Evolutionary conservation across 1,284 basidiomycete genomes (phyloP).

Genomic region (Gomphus bonarii): DNA sequence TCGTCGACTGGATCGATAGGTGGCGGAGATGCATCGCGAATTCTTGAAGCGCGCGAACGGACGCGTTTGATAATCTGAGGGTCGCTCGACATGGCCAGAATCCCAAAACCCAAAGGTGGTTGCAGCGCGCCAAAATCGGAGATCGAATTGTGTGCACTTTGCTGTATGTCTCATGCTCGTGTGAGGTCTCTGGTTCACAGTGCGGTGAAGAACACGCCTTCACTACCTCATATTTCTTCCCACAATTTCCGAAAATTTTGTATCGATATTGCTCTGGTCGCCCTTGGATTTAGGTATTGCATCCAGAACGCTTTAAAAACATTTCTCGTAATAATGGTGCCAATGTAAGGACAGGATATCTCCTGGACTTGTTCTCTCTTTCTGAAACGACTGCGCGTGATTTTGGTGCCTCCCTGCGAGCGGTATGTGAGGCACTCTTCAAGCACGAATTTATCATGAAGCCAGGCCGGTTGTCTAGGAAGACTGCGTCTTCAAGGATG

Average conservation of each 20-base stretch:
- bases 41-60: conserved; percentile 5
- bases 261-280: neutral
- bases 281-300: conserved; percentile 3
- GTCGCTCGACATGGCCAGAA: neutral
- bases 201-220: neutral
- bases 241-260: neutral
- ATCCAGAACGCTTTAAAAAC: neutral
- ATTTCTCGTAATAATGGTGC: neutral
- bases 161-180: neutral
- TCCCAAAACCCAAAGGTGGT: neutral
- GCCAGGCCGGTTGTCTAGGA: neutral
- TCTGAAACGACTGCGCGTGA: neutral
- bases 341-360: conserved; percentile 3
- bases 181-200: neutral
- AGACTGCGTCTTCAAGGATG: neutral
- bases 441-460: neutral
- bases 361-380: conserved; percentile 1
- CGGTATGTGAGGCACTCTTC: neutral
- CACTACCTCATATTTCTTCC: neutral
- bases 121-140: neutral
- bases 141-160: neutral
- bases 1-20: neutral
- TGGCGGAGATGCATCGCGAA: conserved; percentile 3
- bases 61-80: conserved; percentile 7
- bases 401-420: neutral